Percentiles rank a stretch among this genome's conserved stretches.
Conservation (phyloP, 352 stramenopile species). For the Vaucheria bursata region DNA sequence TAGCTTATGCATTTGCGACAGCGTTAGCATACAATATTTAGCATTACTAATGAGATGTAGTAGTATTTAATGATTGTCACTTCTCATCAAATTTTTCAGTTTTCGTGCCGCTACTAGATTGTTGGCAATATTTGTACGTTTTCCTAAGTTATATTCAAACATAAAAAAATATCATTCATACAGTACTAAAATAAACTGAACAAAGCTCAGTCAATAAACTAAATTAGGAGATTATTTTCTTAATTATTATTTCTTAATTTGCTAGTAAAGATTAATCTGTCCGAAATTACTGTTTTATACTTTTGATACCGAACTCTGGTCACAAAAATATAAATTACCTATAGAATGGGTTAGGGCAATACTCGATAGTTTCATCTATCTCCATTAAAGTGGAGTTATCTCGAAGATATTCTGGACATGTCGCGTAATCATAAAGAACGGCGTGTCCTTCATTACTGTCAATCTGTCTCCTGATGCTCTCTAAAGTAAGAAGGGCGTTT, state of each 20-base stretch:
- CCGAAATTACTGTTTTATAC: background rate
- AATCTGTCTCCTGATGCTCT: no score
- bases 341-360: slow-evolving; percentile 1
- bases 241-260: background rate
- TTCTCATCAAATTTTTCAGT: background rate
- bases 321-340: background rate
- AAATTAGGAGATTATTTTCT: background rate
- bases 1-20: background rate
- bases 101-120: background rate
- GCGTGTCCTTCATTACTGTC: no score
- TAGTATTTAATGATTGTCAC: background rate
- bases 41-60: background rate
- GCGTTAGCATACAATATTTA: background rate
- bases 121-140: background rate
- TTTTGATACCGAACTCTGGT: background rate
- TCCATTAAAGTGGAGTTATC: background rate
- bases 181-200: background rate
- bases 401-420: background rate
- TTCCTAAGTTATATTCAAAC: background rate
- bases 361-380: background rate
- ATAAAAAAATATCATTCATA: background rate
- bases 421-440: background rate
- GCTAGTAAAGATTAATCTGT: background rate
- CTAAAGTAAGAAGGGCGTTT: no score
- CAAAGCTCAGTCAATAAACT: background rate